These are phyloP conservation scores for Botrytis cinerea DNA, from an alignment of 2,329 filamentous ascomycete genomes.

Conservation along the genomic window DNA sequence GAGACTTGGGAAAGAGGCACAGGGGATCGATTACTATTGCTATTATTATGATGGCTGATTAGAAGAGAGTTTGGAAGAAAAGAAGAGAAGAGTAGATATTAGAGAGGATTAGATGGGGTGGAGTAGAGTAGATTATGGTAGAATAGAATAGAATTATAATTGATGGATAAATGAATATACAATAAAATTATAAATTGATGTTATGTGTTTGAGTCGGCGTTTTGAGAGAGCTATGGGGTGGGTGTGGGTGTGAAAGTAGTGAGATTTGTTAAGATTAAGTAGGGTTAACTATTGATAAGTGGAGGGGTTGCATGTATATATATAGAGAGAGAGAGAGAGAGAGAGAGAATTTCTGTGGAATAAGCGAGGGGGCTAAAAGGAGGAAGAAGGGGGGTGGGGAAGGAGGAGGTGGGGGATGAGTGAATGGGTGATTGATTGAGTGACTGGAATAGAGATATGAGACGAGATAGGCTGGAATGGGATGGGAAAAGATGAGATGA, in stretches of 20 bases:
- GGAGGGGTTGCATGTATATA: not conserved
- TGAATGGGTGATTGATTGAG: too few relatives aligned
- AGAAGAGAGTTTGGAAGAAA: not conserved
- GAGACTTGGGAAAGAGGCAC: not conserved
- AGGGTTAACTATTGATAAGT: fast-evolving
- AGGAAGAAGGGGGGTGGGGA: not conserved
- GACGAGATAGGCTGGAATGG: not conserved
- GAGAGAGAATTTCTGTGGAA: not conserved
- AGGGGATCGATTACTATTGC: not conserved
- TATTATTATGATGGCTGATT: not conserved
- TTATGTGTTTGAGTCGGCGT: not conserved
- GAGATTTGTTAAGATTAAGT: not conserved
- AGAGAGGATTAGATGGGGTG: not conserved
- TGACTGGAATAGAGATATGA: too few relatives aligned
- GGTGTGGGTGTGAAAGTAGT: not conserved
- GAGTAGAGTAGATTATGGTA: not conserved
- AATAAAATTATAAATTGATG: not conserved
- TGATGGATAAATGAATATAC: too few relatives aligned
- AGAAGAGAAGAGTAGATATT: not conserved
- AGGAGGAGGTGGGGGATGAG: not conserved
- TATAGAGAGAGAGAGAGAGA: too few relatives aligned
- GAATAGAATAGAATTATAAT: not conserved
- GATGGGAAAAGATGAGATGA: not conserved
- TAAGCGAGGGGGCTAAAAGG: too few relatives aligned
- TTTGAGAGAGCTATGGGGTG: not conserved